A percentile compares a stretch with the other conserved stretches of the same genome.
phyloP scores from a whole-genome alignment of 1,139 yeast genomes.

The Sugiyamaella sp. region DNA sequence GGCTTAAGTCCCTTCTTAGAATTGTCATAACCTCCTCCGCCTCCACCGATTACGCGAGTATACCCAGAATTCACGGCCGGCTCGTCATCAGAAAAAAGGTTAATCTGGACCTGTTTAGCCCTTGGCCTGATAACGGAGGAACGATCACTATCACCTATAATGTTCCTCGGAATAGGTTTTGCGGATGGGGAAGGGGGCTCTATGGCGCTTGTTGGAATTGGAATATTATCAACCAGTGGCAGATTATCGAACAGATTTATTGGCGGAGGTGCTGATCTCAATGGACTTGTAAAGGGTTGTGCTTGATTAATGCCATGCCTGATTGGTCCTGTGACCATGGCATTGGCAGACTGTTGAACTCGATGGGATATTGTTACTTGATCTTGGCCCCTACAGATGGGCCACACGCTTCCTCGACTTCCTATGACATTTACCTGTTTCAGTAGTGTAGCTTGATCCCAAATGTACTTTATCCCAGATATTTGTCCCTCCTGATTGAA shows the following conservation, averaged over 20 bases:
- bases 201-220: constrained; percentile 29
- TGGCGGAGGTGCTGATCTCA: constrained; percentile 27
- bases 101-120: constrained; percentile 7
- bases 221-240: constrained; percentile 28
- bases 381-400: constrained; percentile 34
- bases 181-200: constrained; percentile 32
- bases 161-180: constrained; percentile 29
- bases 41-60: constrained; percentile 26
- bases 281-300: constrained; percentile 20
- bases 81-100: constrained; percentile 24
- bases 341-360: not conserved
- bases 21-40: constrained; percentile 26
- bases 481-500: constrained; percentile 29
- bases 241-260: constrained; percentile 26
- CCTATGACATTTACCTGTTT: constrained; percentile 40
- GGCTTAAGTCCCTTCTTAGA: constrained; percentile 23
- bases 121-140: not conserved
- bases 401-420: constrained; percentile 39
- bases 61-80: constrained; percentile 9
- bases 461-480: constrained; percentile 30
- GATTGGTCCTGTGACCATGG: constrained; percentile 4
- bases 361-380: constrained; percentile 26
- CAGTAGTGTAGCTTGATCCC: constrained; percentile 41
- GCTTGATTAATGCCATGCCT: constrained; percentile 4
- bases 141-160: not conserved